Evolutionary conservation across 345 rosid species (phyloP), one percentile per base, ranked within the genome.

Genomic region (Eucalyptus shirleyi): DNA sequence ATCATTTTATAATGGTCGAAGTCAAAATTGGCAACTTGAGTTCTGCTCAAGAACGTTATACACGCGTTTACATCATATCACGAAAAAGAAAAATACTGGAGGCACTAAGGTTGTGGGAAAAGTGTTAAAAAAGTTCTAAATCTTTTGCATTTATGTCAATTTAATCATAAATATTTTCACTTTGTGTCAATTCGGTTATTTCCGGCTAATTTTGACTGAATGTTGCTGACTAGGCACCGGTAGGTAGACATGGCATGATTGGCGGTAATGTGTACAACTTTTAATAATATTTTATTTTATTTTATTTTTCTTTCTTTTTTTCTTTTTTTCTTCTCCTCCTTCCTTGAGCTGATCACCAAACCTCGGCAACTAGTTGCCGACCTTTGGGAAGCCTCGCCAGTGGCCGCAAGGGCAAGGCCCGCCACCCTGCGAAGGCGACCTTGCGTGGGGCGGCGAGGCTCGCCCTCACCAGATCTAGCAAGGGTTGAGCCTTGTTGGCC

Each of bases 301-400:
- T n/a, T n/a, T n/a, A n/a, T n/a, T n/a, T n/a, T n/a, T n/a, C n/a
- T n/a, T n/a, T n/a, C n/a, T n/a, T n/a, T n/a, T n/a, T n/a, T n/a
- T n/a, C n/a, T 56, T 56, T 4, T 0, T 19, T 4, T 4, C 12
- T 23, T 1, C 12, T 23, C 28, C 6, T 56, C 62, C 30, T 56
- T 24, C 13, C 62, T 21, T 1, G 0, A 19, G 4, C 1, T 3
- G 5, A 9, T 53, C 59, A 19, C 0, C 11, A 10, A 0, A 53
- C 11, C 59, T 53, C 11, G 5, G 9, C 0, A 9, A 53, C 26
- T 0, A 19, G 26, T 53, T 53, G 4, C 2, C 11, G 5, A 53
- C 26, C 26, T 53, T 9, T 53, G 2, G 59, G 59, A 53, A 53
- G 59, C 59, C 24, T 53, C 0, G 11, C 59, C 0, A 19, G 0